These are phyloP conservation scores for Pichia eremophila DNA, from an alignment of 805 yeast species.

Conservation along the genomic window DNA sequence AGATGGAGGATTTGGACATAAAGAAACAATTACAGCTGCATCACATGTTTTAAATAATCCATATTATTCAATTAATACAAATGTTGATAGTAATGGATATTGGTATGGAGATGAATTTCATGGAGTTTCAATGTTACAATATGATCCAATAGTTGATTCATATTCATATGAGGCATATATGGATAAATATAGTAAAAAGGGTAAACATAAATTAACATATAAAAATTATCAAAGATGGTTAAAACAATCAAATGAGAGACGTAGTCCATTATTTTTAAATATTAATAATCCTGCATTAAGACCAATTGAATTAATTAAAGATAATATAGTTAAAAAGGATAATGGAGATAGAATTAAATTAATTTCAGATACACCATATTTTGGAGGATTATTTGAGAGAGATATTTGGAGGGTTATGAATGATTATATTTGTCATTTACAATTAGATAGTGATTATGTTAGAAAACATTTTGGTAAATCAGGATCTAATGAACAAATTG, in stretches of 20 bases:
- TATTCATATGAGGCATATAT: constrained; percentile 17
- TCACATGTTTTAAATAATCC: constrained; percentile 32
- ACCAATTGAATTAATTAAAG: constrained; percentile 24
- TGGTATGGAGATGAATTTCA: constrained; percentile 26
- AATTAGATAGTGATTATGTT: constrained; percentile 20
- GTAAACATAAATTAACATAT: constrained; percentile 11
- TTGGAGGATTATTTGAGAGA: constrained; percentile 16
- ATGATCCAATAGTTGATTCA: constrained; percentile 38
- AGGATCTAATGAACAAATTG: constrained; percentile 10
- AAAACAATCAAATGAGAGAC: constrained; percentile 17
- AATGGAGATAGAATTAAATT: constrained; percentile 25
- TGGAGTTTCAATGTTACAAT: constrained; percentile 47
- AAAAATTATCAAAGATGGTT: constrained; percentile 15
- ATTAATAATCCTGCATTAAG: constrained; percentile 26
- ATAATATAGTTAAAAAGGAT: constrained; percentile 21
- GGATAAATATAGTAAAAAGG: constrained; percentile 14
- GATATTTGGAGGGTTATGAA: constrained; percentile 25
- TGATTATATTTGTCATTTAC: constrained; percentile 24
- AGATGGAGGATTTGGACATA: constrained; percentile 37
- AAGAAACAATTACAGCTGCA: constrained; percentile 45
- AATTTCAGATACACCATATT: constrained; percentile 17
- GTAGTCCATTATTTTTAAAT: constrained; percentile 21
- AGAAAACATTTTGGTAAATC: constrained; percentile 18
- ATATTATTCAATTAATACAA: constrained; percentile 38
- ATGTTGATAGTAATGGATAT: constrained; percentile 42